Conservation (phyloP, 805 yeast species). For the Grigorovia transvaalensis region DNA sequence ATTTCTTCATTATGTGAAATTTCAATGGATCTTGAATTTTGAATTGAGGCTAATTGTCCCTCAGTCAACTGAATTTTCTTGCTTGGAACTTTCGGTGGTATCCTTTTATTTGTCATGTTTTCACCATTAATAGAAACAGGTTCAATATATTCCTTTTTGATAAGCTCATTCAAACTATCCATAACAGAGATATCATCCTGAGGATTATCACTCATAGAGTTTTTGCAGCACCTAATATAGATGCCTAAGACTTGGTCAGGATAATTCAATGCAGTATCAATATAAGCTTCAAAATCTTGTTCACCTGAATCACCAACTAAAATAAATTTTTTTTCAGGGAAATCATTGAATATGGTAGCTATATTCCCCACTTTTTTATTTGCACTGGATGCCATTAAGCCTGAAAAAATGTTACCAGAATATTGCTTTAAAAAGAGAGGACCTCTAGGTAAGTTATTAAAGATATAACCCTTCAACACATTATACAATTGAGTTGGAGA, state of each 20-base stretch:
- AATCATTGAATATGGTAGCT: constrained; percentile 54
- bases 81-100: constrained; percentile 14
- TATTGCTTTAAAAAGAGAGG: constrained; percentile 84
- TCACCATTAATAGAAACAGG: not conserved
- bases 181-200: constrained; percentile 21
- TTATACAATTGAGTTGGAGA: constrained; percentile 85
- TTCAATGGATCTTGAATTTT: constrained; percentile 23
- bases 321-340: constrained; percentile 67
- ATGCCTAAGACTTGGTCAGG: constrained; percentile 65
- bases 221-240: constrained; percentile 66
- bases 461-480: constrained; percentile 28
- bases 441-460: constrained; percentile 55
- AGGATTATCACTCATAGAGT: constrained; percentile 51
- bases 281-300: constrained; percentile 85
- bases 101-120: not conserved
- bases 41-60: constrained; percentile 9
- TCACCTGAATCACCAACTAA: constrained; percentile 95
- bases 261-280: constrained; percentile 48
- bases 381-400: constrained; percentile 78
- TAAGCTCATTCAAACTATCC: constrained; percentile 24
- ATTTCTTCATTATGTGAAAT: constrained; percentile 7
- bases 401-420: constrained; percentile 65
- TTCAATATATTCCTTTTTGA: constrained; percentile 7
- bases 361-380: constrained; percentile 67
- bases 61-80: constrained; percentile 15